Conservation (phyloP, 2,329 filamentous ascomycete genomes). For the Aspergillus ibericus region DNA sequence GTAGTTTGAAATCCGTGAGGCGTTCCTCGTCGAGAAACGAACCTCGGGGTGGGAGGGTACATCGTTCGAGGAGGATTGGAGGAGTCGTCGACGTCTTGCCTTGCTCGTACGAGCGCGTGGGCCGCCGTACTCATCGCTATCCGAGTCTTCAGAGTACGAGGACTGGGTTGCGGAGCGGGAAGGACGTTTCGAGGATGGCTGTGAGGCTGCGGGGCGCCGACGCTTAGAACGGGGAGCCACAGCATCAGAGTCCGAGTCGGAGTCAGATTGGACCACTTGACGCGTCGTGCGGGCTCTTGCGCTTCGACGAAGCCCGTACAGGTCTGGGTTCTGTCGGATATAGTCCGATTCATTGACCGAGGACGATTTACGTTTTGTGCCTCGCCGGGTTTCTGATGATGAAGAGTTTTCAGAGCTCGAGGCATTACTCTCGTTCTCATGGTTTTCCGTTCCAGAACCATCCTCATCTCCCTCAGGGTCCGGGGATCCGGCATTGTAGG, state of each 20-base stretch:
- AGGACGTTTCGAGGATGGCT: constrained; percentile 50
- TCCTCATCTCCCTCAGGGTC: constrained; percentile 51
- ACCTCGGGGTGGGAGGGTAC: constrained; percentile 73
- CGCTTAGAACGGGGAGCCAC: constrained; percentile 50
- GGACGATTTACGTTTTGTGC: constrained; percentile 70
- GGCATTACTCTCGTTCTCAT: constrained; percentile 55
- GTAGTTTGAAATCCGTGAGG: constrained; percentile 70
- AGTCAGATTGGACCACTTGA: constrained; percentile 63
- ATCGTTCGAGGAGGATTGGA: constrained; percentile 63
- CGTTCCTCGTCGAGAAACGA: constrained; percentile 85
- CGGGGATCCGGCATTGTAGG: constrained; percentile 39
- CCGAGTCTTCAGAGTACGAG: constrained; percentile 69
- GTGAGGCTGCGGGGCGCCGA: constrained; percentile 55
- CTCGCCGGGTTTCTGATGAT: constrained; percentile 69
- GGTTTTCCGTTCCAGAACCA: constrained; percentile 73
- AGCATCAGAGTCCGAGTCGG: constrained; percentile 71
- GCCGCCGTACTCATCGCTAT: constrained; percentile 73
- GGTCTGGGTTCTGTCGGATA: constrained; percentile 86
- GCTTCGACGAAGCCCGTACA: constrained; percentile 92
- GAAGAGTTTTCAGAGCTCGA: constrained; percentile 62
- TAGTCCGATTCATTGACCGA: constrained; percentile 72
- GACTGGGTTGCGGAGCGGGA: constrained; percentile 52
- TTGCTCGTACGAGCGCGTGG: constrained; percentile 70
- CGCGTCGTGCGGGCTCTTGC: constrained; percentile 65
- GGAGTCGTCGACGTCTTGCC: constrained; percentile 71